Base-by-base conservation (phyloP, 495 filamentous ascomycete species). In the Podospora didyma region DNA sequence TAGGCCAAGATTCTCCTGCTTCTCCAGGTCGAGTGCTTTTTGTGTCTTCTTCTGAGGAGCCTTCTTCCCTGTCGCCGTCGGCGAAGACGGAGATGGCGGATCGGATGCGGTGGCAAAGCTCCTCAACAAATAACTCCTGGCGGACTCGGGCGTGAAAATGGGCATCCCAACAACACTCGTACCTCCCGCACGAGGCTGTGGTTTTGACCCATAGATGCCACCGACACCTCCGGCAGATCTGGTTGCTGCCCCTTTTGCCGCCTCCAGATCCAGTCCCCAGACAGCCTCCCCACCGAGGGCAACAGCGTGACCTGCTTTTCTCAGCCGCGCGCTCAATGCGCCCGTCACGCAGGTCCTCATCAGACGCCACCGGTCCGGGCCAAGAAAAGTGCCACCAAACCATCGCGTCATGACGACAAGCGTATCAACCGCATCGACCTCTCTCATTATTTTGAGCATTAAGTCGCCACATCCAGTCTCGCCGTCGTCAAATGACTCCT, bases 401-500 rank as follows among this genome's bases (percentile, higher is more conserved):
- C 94, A 98, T 24, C 94, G 77, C 34, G 87, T 89, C 46, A 98
- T 88, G 19, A 98, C 90, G 6, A 98, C 89, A 16, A 96, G 77
- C 1, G 89, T 86, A 73, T 91, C 81, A 74, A 86, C 86, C 2
- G 90, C 84, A 68, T 88, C 82, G 79, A 89, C 86, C 58, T 90
- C 72, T 69, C 91, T 86, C 79, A 98, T 79, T 46, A 96, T 70
- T 69, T 88, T 83, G 21, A 96, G 76, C 62, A 97, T 69, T 23
- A 94, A 80, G 0, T 85, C 83, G 6, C 94, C 94, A 23, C 89
- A 90, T 23, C 90, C 92, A 10, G 83, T 86, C 75, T 98, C 94
- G 7, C 94, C 94, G 67, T 98, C 94, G 64, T 97, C 93, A 58
- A 96, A 90, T 56, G 83, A 89, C 63, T 95, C 90, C 64, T 97